phyloP scores from a whole-genome alignment of 2,329 filamentous ascomycete species.

The Blastomyces silverae region DNA sequence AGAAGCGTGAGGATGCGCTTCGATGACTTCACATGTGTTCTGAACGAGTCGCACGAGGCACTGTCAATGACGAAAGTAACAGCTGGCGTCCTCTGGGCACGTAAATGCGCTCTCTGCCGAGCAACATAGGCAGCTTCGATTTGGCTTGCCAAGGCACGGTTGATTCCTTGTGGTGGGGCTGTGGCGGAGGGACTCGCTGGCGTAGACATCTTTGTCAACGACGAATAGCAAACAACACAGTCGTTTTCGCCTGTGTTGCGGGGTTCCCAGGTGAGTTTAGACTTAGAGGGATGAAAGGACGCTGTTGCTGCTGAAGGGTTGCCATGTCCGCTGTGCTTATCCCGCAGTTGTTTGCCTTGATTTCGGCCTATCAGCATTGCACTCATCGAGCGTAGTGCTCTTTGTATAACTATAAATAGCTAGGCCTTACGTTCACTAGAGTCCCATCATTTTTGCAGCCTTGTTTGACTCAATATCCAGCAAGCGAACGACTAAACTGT shows the following conservation, averaged over 20 bases:
- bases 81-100: background rate
- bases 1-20: background rate
- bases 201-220: background rate
- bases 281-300: background rate
- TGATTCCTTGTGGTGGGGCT: background rate
- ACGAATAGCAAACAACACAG: background rate
- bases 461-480: background rate
- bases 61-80: constrained; percentile 1
- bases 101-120: background rate
- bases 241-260: background rate
- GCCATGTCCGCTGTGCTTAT: background rate
- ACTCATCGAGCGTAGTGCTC: background rate
- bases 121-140: constrained; percentile 10
- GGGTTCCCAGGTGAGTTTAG: background rate
- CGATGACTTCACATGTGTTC: constrained; percentile 5
- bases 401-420: background rate
- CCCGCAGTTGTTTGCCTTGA: background rate
- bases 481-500: background rate
- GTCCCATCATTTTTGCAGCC: background rate
- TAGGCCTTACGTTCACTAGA: no score
- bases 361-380: background rate
- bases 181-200: background rate
- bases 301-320: background rate
- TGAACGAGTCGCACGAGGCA: constrained; percentile 8
- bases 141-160: constrained; percentile 1